phyloP scores from a whole-genome alignment of 2,329 filamentous ascomycete genomes.

The Penicillium sp. region DNA sequence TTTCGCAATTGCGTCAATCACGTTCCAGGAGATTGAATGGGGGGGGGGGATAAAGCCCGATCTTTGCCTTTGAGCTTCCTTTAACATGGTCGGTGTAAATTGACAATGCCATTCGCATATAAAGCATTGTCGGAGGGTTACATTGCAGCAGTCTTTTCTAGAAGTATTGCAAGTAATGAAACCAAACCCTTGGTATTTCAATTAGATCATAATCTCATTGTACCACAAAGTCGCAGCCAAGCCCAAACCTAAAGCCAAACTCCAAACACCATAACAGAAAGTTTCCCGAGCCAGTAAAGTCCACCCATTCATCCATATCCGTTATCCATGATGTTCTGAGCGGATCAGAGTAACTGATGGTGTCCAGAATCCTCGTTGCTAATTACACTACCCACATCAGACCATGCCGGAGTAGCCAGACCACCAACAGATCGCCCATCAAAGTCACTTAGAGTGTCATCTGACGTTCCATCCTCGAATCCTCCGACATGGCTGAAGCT shows the following conservation, averaged over 20 bases:
- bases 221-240: neutral
- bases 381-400: conserved; percentile 46
- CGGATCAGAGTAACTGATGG: conserved; percentile 22
- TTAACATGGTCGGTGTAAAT: neutral
- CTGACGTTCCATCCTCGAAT: conserved; percentile 35
- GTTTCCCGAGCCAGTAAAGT: neutral
- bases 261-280: neutral
- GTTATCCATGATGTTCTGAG: neutral
- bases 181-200: neutral
- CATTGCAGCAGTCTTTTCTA: neutral
- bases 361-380: conserved; percentile 42
- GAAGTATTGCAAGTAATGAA: neutral
- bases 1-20: neutral
- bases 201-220: neutral
- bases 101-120: neutral
- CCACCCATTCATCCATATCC: neutral
- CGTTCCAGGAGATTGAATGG: neutral
- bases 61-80: neutral
- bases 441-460: conserved; percentile 43
- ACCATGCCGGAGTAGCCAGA: conserved; percentile 43
- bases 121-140: neutral
- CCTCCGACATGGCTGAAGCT: conserved; percentile 41
- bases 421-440: conserved; percentile 33
- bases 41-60: neutral
- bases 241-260: neutral